These are phyloP conservation scores for Aspergillus awamori DNA, from an alignment of 2,329 filamentous ascomycete genomes.

Conservation along the genomic window DNA sequence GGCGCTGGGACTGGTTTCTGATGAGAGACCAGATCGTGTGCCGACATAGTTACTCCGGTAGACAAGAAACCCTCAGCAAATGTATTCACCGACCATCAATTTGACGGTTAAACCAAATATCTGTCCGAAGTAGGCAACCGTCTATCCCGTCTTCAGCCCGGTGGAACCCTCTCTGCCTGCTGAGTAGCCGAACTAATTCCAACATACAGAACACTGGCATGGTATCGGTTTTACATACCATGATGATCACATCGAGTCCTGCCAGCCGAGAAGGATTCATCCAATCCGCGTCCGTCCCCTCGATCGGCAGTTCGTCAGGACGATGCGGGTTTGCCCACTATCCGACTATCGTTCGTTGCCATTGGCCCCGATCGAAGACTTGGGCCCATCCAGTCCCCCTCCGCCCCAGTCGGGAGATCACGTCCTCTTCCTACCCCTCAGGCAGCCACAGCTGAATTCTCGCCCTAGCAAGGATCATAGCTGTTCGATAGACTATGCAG, in stretches of 20 bases:
- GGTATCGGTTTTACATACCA: neutral
- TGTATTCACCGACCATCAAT: no score
- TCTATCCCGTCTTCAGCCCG: neutral
- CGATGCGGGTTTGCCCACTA: slow-evolving; percentile 1
- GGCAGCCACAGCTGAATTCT: slow-evolving; percentile 6
- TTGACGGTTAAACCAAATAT: no score
- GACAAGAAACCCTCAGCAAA: no score
- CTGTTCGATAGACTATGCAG: slow-evolving; percentile 3
- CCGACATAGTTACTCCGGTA: neutral
- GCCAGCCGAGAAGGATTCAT: neutral
- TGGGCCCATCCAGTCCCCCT: slow-evolving; percentile 3
- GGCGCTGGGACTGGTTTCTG: no score
- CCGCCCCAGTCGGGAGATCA: neutral
- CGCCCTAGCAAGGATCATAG: slow-evolving; percentile 6
- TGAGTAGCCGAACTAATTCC: neutral
- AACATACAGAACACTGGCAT: neutral
- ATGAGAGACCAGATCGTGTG: neutral
- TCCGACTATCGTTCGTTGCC: neutral
- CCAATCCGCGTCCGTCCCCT: slow-evolving; percentile 4
- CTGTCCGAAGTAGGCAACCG: no score
- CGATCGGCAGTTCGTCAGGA: slow-evolving; percentile 14
- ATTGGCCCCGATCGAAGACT: neutral
- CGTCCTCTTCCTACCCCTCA: slow-evolving; percentile 2
- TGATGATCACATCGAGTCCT: slow-evolving; percentile 1
- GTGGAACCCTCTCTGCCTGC: neutral